Evolutionary conservation across 495 filamentous ascomycete species (phyloP).

Genomic region (Letharia lupina): DNA sequence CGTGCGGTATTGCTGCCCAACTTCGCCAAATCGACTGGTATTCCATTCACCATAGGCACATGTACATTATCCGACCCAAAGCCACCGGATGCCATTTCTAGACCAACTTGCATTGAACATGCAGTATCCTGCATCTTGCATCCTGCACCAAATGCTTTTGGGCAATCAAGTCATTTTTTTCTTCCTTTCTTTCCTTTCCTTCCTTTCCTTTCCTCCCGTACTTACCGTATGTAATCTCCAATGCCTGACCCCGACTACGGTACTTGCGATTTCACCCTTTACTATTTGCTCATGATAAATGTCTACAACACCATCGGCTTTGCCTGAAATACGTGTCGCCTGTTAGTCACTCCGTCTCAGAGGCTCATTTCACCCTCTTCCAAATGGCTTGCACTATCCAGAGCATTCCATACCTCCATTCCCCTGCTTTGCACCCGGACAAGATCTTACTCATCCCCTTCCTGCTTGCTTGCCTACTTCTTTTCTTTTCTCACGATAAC

Average conservation of each 20-base stretch:
- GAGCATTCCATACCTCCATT: conserved; percentile 8
- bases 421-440: conserved; percentile 2
- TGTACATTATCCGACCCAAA: not conserved
- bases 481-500: not conserved
- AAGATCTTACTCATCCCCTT: conserved; percentile 1
- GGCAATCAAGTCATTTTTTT: not conserved
- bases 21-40: conserved; percentile 11
- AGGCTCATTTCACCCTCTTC: not conserved
- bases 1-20: conserved; percentile 24
- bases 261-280: not conserved
- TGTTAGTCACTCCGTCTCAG: conserved; percentile 2
- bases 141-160: not conserved
- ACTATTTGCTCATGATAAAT: not conserved
- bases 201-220: not conserved
- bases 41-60: conserved; percentile 2
- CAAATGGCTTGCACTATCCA: conserved; percentile 10
- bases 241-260: not conserved
- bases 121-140: conserved; percentile 7
- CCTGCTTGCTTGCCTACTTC: not conserved
- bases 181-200: too few species aligned
- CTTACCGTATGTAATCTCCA: not conserved
- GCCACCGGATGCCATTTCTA: conserved; percentile 4
- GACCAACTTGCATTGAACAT: conserved; percentile 7
- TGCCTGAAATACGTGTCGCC: conserved; percentile 6
- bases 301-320: not conserved